Conservation (phyloP, 140 eudicot genomes). For the Flaveria floridana region DNA sequence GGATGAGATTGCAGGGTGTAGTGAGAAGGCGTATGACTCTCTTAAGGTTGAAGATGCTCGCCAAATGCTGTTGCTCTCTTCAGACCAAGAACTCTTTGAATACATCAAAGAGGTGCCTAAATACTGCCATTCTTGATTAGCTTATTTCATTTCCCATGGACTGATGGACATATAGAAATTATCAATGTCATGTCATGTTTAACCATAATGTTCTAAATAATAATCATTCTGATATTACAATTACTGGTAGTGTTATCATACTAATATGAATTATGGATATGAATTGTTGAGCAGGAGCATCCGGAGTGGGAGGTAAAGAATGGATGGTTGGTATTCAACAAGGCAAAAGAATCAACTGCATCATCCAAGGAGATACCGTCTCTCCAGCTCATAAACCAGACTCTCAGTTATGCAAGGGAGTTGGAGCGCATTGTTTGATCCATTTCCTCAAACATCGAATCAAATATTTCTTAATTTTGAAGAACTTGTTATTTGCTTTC, state of each 20-base stretch:
- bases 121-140: neutral
- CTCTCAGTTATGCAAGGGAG: slow-evolving; percentile 87
- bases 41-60: slow-evolving; percentile 77
- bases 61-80: slow-evolving; percentile 63
- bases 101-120: slow-evolving; percentile 68
- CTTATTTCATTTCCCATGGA: neutral
- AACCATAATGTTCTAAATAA: neutral
- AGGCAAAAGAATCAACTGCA: slow-evolving; percentile 60
- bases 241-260: neutral
- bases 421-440: slow-evolving; percentile 82
- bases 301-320: slow-evolving; percentile 91
- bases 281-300: slow-evolving; percentile 60
- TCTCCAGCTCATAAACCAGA: slow-evolving; percentile 83
- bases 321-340: slow-evolving; percentile 60
- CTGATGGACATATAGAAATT: neutral
- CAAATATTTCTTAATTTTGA: neutral
- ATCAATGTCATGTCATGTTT: neutral
- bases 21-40: slow-evolving; percentile 93
- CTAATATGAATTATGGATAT: neutral
- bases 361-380: slow-evolving; percentile 92
- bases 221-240: neutral
- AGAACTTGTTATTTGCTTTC: slow-evolving; percentile 26
- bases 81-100: slow-evolving; percentile 69
- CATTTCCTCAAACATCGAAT: neutral
- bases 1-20: slow-evolving; percentile 98